Percentiles rank a stretch among this genome's conserved stretches.
Evolutionary conservation across 2,329 filamentous ascomycete genomes (phyloP).

Genomic region (Helicocarpus griseus): DNA sequence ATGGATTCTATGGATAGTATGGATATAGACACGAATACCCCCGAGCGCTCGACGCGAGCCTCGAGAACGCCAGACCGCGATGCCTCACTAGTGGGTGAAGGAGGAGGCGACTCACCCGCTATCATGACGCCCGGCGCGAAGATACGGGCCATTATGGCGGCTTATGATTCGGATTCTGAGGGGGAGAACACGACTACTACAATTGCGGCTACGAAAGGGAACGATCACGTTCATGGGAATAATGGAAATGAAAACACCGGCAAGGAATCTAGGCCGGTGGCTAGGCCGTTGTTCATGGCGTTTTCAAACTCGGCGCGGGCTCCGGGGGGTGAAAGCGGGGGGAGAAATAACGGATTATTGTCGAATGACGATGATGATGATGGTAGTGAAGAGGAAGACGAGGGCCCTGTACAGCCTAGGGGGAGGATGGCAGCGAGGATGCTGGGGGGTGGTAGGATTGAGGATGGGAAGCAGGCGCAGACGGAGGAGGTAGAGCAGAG

Average conservation of each 20-base stretch:
- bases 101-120: constrained; percentile 18
- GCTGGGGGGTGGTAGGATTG: too few relatives aligned
- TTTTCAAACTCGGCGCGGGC: not conserved
- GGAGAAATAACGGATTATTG: not conserved
- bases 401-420: constrained; percentile 41
- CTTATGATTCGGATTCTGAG: constrained; percentile 39
- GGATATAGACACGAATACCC: not conserved
- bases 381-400: constrained; percentile 38
- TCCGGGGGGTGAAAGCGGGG: constrained; percentile 4
- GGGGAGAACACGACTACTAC: constrained; percentile 23
- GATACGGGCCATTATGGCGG: constrained; percentile 41
- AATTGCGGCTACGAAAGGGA: not conserved
- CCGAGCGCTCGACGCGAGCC: not conserved
- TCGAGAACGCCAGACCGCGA: not conserved
- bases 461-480: too few relatives aligned
- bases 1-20: not conserved
- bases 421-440: constrained; percentile 58
- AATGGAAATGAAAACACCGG: not conserved
- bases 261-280: too few relatives aligned
- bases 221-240: not conserved
- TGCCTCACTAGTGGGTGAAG: not conserved
- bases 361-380: constrained; percentile 9
- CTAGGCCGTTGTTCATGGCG: not conserved
- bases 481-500: constrained; percentile 15
- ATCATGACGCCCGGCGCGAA: constrained; percentile 38